Base-by-base conservation (phyloP, 1,284 basidiomycete genomes). In the Sporisorium sorghi region DNA sequence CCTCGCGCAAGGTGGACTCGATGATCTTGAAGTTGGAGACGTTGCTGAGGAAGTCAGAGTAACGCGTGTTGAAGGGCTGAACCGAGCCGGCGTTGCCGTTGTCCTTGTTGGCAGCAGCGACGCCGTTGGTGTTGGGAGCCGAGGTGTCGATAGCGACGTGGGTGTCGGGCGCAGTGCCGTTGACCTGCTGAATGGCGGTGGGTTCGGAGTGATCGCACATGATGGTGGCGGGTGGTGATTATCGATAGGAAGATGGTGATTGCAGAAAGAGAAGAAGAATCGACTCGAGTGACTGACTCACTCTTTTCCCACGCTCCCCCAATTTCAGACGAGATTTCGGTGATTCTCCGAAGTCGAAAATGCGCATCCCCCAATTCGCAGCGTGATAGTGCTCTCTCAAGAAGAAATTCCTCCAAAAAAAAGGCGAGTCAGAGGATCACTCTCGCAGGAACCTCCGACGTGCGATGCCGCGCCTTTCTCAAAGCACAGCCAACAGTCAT, bases 1-100 rank as follows among this genome's bases (percentile, higher is more conserved):
- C 96, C 94, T 92, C 98, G 89, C 96, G 88, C 62, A 98, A 89
- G 10, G 95, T 98, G 80, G 92, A 93, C 87, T 98, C 95, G 85
- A 98, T 98, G 87, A 98, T 97, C 87, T 85, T 85, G 77, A 85
- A 86, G 78, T 86, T 85, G 55, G 84, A 84, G 37, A 81, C 78
- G 72, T 85, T 83, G 62, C 78, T 80, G 57, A 83, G 52, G 40
- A 82, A 81, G 67, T 83, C 82, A 23, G 76, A 78, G 67, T 76
- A 76, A 42, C 78, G 76, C 23, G 71, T 63, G 51, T 60, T 57
- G 58, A 81, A 81, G 17, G 79, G 79, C 68, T 78, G 76, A 12
- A 69, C 64, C 21, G 56, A 35, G 56, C 67, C 70, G 17, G 59
- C 69, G 39, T 76, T 69, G 58, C 75, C 73, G 10, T 56, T 59